phyloP scores from a whole-genome alignment of 2,329 filamentous ascomycete species.

The Aaosphaeria arxii region DNA sequence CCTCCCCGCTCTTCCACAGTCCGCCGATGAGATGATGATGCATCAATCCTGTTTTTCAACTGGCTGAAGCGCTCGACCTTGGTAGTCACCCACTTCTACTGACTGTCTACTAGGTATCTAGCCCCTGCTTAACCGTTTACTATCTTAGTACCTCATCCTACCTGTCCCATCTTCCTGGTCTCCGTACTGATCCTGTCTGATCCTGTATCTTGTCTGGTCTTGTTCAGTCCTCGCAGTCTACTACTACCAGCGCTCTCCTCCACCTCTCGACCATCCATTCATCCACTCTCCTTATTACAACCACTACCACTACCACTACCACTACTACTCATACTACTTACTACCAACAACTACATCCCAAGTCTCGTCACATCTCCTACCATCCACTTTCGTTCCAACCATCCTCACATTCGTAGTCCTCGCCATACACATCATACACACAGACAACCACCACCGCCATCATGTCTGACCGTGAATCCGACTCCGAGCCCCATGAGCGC shows the following conservation, averaged over 20 bases:
- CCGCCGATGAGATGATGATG: not conserved
- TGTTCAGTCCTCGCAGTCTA: too few relatives aligned
- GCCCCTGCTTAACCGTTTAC: too few relatives aligned
- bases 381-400: not conserved
- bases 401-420: not conserved
- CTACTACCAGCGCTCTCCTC: too few relatives aligned
- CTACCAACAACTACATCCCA: too few relatives aligned
- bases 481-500: conserved; percentile 37
- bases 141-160: too few relatives aligned
- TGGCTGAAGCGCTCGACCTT: conserved; percentile 3
- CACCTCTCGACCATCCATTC: conserved; percentile 1
- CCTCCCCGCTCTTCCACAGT: too few relatives aligned
- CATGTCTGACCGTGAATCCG: conserved; percentile 33
- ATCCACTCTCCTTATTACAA: conserved; percentile 4
- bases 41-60: conserved; percentile 38
- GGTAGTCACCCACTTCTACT: not conserved
- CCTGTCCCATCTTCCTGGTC: too few relatives aligned
- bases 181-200: too few relatives aligned
- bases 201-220: too few relatives aligned
- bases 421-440: too few relatives aligned
- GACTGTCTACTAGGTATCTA: too few relatives aligned
- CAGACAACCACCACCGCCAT: conserved; percentile 3
- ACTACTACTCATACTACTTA: not conserved
- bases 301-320: conserved; percentile 5
- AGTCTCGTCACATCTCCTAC: not conserved